These are phyloP conservation scores for Sordariomycetes sp. DNA, from an alignment of 2,329 filamentous ascomycete genomes.

Conservation along the genomic window DNA sequence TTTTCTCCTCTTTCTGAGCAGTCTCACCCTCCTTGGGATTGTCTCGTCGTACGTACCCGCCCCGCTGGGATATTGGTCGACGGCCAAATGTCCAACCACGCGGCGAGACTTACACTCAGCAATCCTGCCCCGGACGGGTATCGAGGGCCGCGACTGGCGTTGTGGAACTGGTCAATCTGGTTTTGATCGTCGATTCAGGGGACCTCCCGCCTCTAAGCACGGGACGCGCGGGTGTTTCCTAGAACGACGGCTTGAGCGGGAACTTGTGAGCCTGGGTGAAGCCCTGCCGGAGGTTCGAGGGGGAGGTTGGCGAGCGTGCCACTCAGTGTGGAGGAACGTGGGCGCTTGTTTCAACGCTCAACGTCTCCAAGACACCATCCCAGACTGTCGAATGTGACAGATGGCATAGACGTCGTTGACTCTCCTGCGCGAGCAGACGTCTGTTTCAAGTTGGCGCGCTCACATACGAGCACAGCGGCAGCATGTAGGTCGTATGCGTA, in stretches of 20 bases:
- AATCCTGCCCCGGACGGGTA: neutral
- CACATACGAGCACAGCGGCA: neutral
- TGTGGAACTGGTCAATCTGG: too few relatives aligned
- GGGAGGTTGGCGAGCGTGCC: too few relatives aligned
- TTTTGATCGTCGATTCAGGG: neutral
- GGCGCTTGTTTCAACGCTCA: neutral
- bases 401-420: too few relatives aligned
- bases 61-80: slow-evolving; percentile 2
- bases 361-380: too few relatives aligned
- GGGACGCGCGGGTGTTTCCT: too few relatives aligned
- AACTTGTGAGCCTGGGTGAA: neutral
- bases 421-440: neutral
- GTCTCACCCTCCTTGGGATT: slow-evolving; percentile 19
- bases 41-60: slow-evolving; percentile 1
- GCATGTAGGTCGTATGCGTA: slow-evolving; percentile 1
- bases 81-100: slow-evolving; percentile 17
- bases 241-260: neutral
- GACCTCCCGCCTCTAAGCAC: neutral
- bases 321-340: too few relatives aligned
- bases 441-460: neutral
- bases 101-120: slow-evolving; percentile 10
- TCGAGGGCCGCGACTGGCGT: too few relatives aligned
- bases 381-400: neutral
- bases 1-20: slow-evolving; percentile 25
- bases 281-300: too few relatives aligned